Conservation (phyloP, 2,329 filamentous ascomycete genomes). For the Allantophomopsis cytisporea region DNA sequence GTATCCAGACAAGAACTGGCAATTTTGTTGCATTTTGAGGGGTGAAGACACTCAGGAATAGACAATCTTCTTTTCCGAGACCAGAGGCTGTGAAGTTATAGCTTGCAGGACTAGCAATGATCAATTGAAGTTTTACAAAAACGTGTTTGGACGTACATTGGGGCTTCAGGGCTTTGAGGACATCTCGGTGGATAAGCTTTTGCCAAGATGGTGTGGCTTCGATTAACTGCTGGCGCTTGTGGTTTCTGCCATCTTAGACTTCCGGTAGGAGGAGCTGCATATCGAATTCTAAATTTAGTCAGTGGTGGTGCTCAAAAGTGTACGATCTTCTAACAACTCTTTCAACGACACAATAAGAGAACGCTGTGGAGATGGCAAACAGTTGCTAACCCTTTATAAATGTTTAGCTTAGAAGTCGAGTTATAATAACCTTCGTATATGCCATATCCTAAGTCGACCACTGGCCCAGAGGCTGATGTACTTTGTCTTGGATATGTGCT, state of each 20-base stretch:
- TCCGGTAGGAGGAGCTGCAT: conserved; percentile 20
- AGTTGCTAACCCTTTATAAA: conserved; percentile 28
- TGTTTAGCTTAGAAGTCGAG: conserved; percentile 23
- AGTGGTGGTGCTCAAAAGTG: conserved; percentile 1
- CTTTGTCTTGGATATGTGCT: no score
- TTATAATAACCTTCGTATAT: conserved; percentile 29
- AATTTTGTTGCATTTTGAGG: conserved; percentile 19
- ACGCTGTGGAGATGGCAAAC: neutral
- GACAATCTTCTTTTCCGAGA: conserved; percentile 18
- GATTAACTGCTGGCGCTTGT: conserved; percentile 12
- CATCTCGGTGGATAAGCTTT: conserved; percentile 16
- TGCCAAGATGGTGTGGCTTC: conserved; percentile 12
- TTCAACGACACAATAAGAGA: neutral
- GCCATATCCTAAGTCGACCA: conserved; percentile 30
- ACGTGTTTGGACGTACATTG: conserved; percentile 10
- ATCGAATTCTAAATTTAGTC: conserved; percentile 18
- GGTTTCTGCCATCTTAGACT: conserved; percentile 20
- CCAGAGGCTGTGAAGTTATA: conserved; percentile 5
- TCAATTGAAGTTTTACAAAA: conserved; percentile 15
- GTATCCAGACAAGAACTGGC: conserved; percentile 26
- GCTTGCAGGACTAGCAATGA: conserved; percentile 1
- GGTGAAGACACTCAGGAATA: conserved; percentile 21
- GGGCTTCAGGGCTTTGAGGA: conserved; percentile 20
- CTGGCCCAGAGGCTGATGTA: neutral
- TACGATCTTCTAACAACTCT: no score